Base-by-base conservation (phyloP, 805 yeast genomes). In the Candida lessepsii region DNA sequence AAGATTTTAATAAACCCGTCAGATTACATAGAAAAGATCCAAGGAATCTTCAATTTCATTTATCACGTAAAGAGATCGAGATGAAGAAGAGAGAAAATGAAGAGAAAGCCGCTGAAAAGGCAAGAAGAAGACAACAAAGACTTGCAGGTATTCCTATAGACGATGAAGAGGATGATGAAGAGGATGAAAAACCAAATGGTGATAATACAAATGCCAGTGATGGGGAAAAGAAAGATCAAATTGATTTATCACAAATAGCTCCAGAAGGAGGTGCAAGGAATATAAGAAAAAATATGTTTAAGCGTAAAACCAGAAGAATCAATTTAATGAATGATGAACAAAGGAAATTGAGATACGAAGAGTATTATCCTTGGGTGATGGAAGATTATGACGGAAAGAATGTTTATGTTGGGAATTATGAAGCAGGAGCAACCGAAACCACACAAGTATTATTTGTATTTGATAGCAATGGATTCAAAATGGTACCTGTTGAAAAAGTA, bases 291-390 rank as follows among this genome's bases (percentile, higher is more conserved):
- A 75, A 73, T 43, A 58, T 77, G 44, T 66, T 81, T 55, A 84
- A 83, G 57, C 77, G 86, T 49, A 89, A 89, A 58, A 89, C 97
- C 2, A 77, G 90, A 53, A 96, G 90, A 60, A 78, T 88, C 14
- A 81, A 76, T 50, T 76, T 83, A 19, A 79, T 87, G 58, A 88
- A 88, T 54, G 98, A 90, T 52, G 78, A 78, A 7, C 90, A 87
- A 45, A 76, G 91, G 47, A 83, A 80, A 56, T 69, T 93, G 47
- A 74, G 98, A 57, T 93, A 91, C 58, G 99, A 93, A 65, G 99
- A 93, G 64, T 87, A 83, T 60, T 91, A 86, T 54, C 99, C 99
- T 0, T 93, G 99, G 99, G 96, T 93, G 13, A 69, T 93, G 73
- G 99, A 93, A 65, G 99, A 93, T 64, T 91, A 86, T 60, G 96